These are phyloP conservation scores for Termitomyces sp. DNA, from an alignment of 768 basidiomycete genomes.

Conservation along the genomic window DNA sequence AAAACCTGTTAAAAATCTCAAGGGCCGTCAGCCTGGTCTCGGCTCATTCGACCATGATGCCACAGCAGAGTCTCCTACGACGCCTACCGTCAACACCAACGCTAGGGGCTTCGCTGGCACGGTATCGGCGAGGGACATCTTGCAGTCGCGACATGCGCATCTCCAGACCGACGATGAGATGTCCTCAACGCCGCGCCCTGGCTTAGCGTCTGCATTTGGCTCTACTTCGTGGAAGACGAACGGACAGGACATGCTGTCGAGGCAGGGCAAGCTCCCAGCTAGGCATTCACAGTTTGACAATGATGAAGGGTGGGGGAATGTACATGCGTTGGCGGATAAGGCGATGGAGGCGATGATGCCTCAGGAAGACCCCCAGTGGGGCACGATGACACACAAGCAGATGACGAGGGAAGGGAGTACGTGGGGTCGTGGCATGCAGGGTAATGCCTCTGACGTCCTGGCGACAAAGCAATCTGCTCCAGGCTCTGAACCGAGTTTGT, in stretches of 20 bases:
- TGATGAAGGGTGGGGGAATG: conserved; percentile 5
- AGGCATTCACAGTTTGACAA: not conserved
- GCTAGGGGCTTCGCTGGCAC: conserved; percentile 13
- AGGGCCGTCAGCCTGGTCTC: conserved; percentile 25
- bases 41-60: conserved; percentile 19
- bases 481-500: not conserved
- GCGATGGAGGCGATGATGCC: conserved; percentile 2
- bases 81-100: conserved; percentile 12
- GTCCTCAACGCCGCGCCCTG: conserved; percentile 20
- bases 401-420: conserved; percentile 3
- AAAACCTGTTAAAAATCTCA: conserved; percentile 27
- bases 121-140: conserved; percentile 16
- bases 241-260: not conserved
- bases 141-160: conserved; percentile 7
- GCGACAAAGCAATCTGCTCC: not conserved
- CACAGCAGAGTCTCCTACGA: conserved; percentile 11
- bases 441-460: not conserved
- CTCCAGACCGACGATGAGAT: conserved; percentile 16
- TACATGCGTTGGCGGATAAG: not conserved
- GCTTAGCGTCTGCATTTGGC: not conserved
- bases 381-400: not conserved
- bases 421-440: conserved; percentile 3
- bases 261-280: not conserved
- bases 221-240: conserved; percentile 9
- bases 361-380: conserved; percentile 9